A percentile compares a stretch with the other conserved stretches of the same genome.
These are phyloP conservation scores for Theobroma cacao DNA, from an alignment of 345 rosid species.

Conservation along the genomic window DNA sequence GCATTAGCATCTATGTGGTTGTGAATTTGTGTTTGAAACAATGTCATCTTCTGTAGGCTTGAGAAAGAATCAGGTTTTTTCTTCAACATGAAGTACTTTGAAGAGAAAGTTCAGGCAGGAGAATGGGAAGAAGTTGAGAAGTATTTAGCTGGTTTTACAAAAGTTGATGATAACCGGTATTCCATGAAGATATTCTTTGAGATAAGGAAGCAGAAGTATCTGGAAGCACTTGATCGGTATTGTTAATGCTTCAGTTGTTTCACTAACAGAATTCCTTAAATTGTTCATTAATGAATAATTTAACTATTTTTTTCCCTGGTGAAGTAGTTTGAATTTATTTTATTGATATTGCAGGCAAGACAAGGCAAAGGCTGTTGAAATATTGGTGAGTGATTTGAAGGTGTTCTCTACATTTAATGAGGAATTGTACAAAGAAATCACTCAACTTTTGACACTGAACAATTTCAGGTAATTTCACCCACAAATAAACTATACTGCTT, in stretches of 20 bases:
- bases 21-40: background rate
- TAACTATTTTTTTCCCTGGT: background rate
- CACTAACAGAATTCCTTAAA: background rate
- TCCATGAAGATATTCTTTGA: constrained; percentile 90
- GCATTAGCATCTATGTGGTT: background rate
- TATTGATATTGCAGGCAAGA: constrained; percentile 49
- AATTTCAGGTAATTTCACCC: constrained; percentile 56
- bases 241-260: background rate
- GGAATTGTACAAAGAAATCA: constrained; percentile 72
- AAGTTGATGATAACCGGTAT: constrained; percentile 68
- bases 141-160: constrained; percentile 61
- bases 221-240: constrained; percentile 86
- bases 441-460: constrained; percentile 63
- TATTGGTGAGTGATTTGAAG: constrained; percentile 62
- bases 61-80: constrained; percentile 71
- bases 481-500: background rate
- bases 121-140: constrained; percentile 79
- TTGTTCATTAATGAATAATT: background rate
- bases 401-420: constrained; percentile 69
- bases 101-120: constrained; percentile 73
- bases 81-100: constrained; percentile 71
- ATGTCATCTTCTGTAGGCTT: constrained; percentile 36
- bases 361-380: constrained; percentile 79
- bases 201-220: constrained; percentile 88
- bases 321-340: background rate